Evolutionary conservation across 805 yeast species (phyloP), one percentile per base, ranked within the genome.

Genomic region (Helenozyma rhizophorensis): DNA sequence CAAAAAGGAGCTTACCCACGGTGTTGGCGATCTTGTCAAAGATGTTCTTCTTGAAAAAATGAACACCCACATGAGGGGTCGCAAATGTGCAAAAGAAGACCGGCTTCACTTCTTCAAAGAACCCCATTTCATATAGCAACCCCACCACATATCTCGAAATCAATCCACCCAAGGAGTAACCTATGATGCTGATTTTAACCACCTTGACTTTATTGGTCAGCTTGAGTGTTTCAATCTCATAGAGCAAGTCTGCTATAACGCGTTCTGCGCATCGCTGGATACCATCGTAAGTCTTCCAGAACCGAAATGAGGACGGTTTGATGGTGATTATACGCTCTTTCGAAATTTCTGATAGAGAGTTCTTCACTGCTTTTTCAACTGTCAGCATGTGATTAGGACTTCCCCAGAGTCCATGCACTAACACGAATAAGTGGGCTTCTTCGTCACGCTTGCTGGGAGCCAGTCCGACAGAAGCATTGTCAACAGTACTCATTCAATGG

Each of bases 141-240:
- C 97, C 97, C 28, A 88, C 68, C 16, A 87, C 80, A 54, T 85
- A 88, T 31, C 97, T 65, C 0, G 88, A 69, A 21, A 90, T 76
- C 22, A 89, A 59, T 0, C 97, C 97, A 14, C 97, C 97, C 37
- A 90, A 62, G 0, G 96, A 85, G 55, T 89, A 90, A 0, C 97
- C 96, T 3, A 85, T 70, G 25, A 90, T 65, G 40, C 94, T 83
- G 30, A 90, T 72, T 45, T 78, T 73, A n/a, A 68, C 64, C 9
- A 86, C 85, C 14, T 47, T 48, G 16, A 36, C 44, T 25, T 49
- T 43, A 28, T 54, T 48, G 27, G 52, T 51, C 30, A 48, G 44
- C 39, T 56, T 58, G 32, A 66, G 50, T 1, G 62, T 51, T 37
- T 64, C 71, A 23, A 65, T 59, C 41, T 65, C 70, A 30, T 60